Base-by-base conservation (phyloP, 169 alveolate species). In the Cryptosporidium meleagridis region DNA sequence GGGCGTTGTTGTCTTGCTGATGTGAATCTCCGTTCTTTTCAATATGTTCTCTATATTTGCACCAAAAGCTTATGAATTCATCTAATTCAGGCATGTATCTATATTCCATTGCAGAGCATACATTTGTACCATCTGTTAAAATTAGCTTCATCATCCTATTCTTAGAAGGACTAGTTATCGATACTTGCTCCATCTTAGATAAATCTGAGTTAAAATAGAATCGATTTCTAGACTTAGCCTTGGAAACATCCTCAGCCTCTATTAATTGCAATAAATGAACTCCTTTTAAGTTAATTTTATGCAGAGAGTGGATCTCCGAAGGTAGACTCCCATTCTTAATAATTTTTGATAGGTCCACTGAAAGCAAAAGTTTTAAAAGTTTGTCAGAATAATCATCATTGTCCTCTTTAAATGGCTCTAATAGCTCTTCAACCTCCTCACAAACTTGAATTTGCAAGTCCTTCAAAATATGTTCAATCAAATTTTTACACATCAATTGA, bases 191-290 rank as follows among this genome's bases (percentile, higher is more conserved):
- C 41, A 45, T 26, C 8, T 48, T 65, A 3, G 29, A 23, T 8
- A 29, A 9, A 12, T 62, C 45, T 48, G 73, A 37, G 33, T 48
- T 65, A 39, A 62, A 80, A 65, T 80, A 65, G 29, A 80, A 80
- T 9, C 89, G 16, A 58, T 65, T 44, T 33, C 45, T 80, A 9
- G n/a, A 31, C 23, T 44, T 80, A 6, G 80, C 37, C 29, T 33
- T 73, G 7, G 80, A 0, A 10, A 80, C 70, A 41, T 80, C 89
- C n/a, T 62, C 89, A 10, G 89, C 89, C 68, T 80, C 89, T 33
- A 80, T 26, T 16, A 80, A 14, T 62, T 80, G 89, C 9, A 80
- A 35, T 29, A 80, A 65, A 65, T 80, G 89, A 21, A 65, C 68
- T 21, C 89, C 89, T 21, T 58, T 58, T n/a, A 73, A 18, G 65